Base-by-base conservation (phyloP, 352 stramenopile genomes). In the Phytophthora multivora region DNA sequence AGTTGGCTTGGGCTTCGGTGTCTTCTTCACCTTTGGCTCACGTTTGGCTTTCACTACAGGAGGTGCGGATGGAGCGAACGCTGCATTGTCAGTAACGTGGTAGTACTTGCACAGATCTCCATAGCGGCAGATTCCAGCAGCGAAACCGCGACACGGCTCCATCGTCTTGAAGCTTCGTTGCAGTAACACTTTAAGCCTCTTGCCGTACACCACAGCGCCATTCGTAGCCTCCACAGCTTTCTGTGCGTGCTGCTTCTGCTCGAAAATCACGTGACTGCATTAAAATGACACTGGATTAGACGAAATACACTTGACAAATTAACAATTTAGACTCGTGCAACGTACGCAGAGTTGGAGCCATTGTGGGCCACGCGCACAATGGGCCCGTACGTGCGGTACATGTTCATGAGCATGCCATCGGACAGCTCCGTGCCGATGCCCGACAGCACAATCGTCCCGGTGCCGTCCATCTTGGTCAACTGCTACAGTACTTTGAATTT, bases 101-200 rank as follows among this genome's bases (percentile, higher is more conserved):
- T 65, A 65, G 50, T 80, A 80, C 79, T 93, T 93, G 82, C 84
- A 93, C 49, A 70, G 19, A 53, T 88, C 80, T 25, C 82, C 82
- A 42, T 86, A 77, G 51, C 59, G 54, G 59, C 84, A 93, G 9
- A 71, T 80, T 47, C 84, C 84, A n/a, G 71, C 67, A 57, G 66
- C 71, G 59, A 90, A 92, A 6, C 70, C 55, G 5, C 78, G 76
- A 53, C 80, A 91, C 25, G 78, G 76, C 4, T 63, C 38, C 12
- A 50, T 71, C 6, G 74, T 64, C 36, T 30, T 49, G 35, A 90
- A 89, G 10, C 36, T 53, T 10, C 53, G 71, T 49, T 85, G 71
- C 12, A 89, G 51, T 16, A 42, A 47, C 4, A 82, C 81, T 5
- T 65, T 63, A 57, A 92, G 84, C 9, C 52, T 51, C 42, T 86